Conservation (phyloP, 495 filamentous ascomycete genomes). For the Cryomyces minteri region DNA sequence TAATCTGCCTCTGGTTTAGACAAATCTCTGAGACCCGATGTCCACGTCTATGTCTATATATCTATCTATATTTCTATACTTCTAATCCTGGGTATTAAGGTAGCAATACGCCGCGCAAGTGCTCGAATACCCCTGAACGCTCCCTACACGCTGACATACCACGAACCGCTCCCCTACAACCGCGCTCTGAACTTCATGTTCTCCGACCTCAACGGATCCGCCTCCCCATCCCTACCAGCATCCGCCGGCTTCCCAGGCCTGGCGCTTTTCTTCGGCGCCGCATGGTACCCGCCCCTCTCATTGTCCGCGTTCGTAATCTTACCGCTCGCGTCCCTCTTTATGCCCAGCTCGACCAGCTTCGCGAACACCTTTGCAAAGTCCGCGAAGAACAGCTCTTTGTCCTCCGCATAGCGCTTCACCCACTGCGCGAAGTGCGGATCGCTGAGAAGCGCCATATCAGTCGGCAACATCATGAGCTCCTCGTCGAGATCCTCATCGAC, state of each 20-base stretch:
- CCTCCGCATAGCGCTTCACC: constrained; percentile 39
- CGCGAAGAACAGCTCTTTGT: constrained; percentile 42
- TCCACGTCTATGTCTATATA: no score
- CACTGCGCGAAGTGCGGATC: constrained; percentile 22
- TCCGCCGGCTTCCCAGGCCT: not conserved
- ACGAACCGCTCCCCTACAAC: not conserved
- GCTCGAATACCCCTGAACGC: no score
- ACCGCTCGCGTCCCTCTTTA: constrained; percentile 32
- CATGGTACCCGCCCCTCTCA: constrained; percentile 3
- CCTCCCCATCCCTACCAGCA: not conserved
- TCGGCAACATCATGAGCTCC: constrained; percentile 36
- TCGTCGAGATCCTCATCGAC: constrained; percentile 37
- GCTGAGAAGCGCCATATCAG: constrained; percentile 23
- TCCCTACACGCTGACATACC: no score
- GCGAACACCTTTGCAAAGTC: constrained; percentile 40
- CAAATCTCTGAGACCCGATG: no score
- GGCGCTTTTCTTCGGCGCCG: constrained; percentile 5
- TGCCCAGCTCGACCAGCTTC: constrained; percentile 44
- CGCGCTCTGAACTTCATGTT: constrained; percentile 5
- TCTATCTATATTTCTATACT: no score
- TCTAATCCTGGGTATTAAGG: no score
- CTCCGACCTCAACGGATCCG: constrained; percentile 4
- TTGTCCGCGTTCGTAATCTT: constrained; percentile 4
- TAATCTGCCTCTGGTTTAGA: no score
- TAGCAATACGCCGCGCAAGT: no score